A percentile compares a stretch with the other conserved stretches of the same genome.
Evolutionary conservation across 208 protist genomes (phyloP).

Genomic region (Trypanosoma melophagium): DNA sequence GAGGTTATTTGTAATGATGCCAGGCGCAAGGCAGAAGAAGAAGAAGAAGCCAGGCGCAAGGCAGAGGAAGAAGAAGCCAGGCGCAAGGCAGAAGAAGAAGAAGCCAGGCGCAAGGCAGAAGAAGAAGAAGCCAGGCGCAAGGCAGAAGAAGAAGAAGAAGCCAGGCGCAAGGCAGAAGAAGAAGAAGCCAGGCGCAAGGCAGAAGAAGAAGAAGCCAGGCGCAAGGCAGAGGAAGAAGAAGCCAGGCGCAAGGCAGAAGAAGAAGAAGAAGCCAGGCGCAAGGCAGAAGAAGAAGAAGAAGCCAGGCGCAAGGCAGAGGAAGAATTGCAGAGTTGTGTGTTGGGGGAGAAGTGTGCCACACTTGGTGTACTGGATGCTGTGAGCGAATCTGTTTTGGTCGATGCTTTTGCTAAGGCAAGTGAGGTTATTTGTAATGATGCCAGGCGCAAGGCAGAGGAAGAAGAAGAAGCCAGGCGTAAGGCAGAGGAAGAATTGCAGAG

Average conservation of each 20-base stretch:
- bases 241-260: conserved; percentile 12
- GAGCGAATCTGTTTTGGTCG: too few species aligned
- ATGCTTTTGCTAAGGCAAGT: too few species aligned
- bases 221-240: conserved; percentile 20
- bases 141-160: conserved; percentile 8
- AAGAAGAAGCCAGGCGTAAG: conserved; percentile 13
- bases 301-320: conserved; percentile 8
- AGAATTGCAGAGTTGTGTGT: background rate
- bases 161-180: conserved; percentile 17
- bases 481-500: conserved; percentile 13
- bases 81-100: too few species aligned
- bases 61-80: too few species aligned
- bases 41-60: too few species aligned
- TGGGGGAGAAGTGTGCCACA: too few species aligned
- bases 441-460: background rate
- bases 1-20: too few species aligned
- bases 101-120: too few species aligned
- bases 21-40: too few species aligned
- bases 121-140: too few species aligned
- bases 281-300: conserved; percentile 16
- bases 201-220: conserved; percentile 21
- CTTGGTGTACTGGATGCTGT: too few species aligned
- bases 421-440: too few species aligned
- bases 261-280: conserved; percentile 11
- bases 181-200: conserved; percentile 13